Evolutionary conservation across 495 filamentous ascomycete genomes (phyloP), one percentile per base, ranked within the genome.

Genomic region (Pseudoneurospora amorphoporcata): DNA sequence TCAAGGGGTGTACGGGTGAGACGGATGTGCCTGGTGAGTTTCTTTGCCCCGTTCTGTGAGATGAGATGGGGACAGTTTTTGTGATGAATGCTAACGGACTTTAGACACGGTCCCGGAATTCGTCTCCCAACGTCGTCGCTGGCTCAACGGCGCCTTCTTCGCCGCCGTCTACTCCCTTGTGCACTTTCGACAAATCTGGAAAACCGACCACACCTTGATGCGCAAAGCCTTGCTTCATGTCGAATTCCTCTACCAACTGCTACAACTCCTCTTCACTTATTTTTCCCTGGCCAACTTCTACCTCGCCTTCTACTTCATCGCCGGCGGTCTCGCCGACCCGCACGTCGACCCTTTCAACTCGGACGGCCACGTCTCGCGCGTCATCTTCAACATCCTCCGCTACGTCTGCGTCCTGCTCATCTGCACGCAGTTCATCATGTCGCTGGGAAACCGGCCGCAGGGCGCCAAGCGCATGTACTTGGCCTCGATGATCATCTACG

Each of bases 251-350:
- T 99, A 99, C 81, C 96, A 99, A 80, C 90, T 95, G 81, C 84
- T 97, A 71, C 90, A 90, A 74, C 86, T 98, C 40, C 82, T 95
- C 58, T 99, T 99, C 83, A 99, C 96, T 42, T 99, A 92, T 83
- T 97, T 99, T 83, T 97, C 95, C 16, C 89, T 99, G 72, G 95
- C 95, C 77, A 99, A 99, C 81, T 99, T 98, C 83, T 99, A 98
- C 79, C 88, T 99, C 69, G 95, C 94, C 74, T 99, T 99, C 82
- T 98, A 94, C 87, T 98, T 98, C 86, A 93, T 98, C 78, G 94
- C 94, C 65, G 96, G 96, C 45, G 96, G 94, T n/a, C 87, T 99
- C 16, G 88, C 91, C 6, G 93, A 98, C 76, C 81, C 88, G 0
- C 84, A 83, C 41, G 84, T 97, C 73, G 95, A 98, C 82, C 96